phyloP scores from a whole-genome alignment of 441 rosid genomes.

The Biscutella laevigata region DNA sequence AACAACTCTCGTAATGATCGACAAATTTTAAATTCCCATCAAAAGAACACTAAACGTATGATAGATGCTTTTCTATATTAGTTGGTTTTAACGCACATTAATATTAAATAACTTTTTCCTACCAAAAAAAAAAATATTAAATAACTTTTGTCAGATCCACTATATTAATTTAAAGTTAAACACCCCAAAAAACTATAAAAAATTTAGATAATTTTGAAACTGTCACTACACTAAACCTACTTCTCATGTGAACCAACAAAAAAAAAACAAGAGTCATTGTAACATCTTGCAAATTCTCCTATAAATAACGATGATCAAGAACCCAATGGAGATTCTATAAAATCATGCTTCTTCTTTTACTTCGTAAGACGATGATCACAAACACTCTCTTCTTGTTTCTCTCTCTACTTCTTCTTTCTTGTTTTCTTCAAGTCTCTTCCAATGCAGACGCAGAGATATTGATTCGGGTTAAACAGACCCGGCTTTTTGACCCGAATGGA shows the following conservation, averaged over 20 bases:
- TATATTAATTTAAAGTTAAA: too few species aligned
- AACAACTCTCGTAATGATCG: not conserved
- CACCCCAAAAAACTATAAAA: too few species aligned
- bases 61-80: not conserved
- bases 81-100: not conserved
- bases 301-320: not conserved
- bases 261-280: conserved; percentile 6
- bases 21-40: not conserved
- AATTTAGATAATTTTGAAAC: too few species aligned
- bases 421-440: conserved; percentile 23
- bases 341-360: not conserved
- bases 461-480: conserved; percentile 30
- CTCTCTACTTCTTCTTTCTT: conserved; percentile 13
- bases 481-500: conserved; percentile 35
- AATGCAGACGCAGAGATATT: conserved; percentile 42
- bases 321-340: conserved; percentile 1
- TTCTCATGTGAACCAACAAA: conserved; percentile 23
- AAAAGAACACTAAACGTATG: not conserved
- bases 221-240: conserved; percentile 6
- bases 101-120: not conserved
- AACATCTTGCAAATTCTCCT: not conserved
- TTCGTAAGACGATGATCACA: conserved; percentile 8
- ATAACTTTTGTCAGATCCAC: too few species aligned
- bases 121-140: too few species aligned
- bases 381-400: not conserved